phyloP scores from a whole-genome alignment of 805 yeast species.

The Wickerhamiella alocasiicola region DNA sequence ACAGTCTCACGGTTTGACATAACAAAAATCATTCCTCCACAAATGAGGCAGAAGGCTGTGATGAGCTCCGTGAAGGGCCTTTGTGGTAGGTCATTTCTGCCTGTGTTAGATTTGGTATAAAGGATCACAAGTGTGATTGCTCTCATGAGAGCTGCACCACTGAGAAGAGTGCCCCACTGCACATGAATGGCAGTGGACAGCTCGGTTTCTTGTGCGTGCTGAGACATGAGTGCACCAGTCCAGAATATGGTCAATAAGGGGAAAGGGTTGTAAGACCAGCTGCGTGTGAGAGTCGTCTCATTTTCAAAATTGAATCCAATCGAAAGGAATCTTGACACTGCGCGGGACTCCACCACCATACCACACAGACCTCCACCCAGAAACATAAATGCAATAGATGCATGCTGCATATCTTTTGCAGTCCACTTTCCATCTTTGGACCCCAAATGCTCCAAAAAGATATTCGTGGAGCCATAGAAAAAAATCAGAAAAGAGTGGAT shows the following conservation, averaged over 20 bases:
- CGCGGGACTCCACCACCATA: conserved; percentile 53
- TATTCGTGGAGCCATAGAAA: conserved; percentile 79
- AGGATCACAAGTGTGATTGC: conserved; percentile 47
- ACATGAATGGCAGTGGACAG: conserved; percentile 69
- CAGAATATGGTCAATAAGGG: conserved; percentile 88
- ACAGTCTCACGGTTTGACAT: conserved; percentile 80
- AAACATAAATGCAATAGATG: conserved; percentile 78
- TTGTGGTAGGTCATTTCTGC: conserved; percentile 33
- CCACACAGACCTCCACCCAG: conserved; percentile 93
- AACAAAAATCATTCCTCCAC: conserved; percentile 90
- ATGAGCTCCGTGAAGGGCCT: conserved; percentile 82
- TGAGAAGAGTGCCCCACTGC: conserved; percentile 84
- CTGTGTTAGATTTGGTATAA: conserved; percentile 28
- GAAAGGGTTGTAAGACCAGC: conserved; percentile 82
- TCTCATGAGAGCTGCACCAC: conserved; percentile 74
- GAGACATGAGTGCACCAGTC: conserved; percentile 94
- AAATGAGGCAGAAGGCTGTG: conserved; percentile 61
- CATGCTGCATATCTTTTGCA: conserved; percentile 83
- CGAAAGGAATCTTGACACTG: conserved; percentile 22
- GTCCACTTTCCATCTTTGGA: conserved; percentile 72
- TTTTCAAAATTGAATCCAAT: conserved; percentile 15
- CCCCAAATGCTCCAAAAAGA: conserved; percentile 82
- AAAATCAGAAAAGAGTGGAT: conserved; percentile 68
- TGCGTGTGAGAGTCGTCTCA: conserved; percentile 12
- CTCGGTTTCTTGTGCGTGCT: conserved; percentile 73